phyloP scores from a whole-genome alignment of 2,329 filamentous ascomycete species.

The Apiospora arundinis region DNA sequence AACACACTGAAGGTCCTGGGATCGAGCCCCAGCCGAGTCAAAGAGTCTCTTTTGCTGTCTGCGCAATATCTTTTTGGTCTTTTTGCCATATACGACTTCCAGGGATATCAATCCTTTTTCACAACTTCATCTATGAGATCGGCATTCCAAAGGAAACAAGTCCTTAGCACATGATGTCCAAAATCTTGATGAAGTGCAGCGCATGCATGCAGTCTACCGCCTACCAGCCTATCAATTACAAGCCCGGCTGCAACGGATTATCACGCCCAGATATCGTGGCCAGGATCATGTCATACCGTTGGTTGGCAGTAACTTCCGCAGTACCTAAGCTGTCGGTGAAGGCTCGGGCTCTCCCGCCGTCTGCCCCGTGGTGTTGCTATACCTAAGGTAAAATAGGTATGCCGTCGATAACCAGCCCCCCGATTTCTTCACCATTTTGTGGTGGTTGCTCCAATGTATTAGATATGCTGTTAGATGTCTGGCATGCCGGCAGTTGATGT shows the following conservation, averaged over 20 bases:
- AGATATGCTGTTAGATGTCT: background rate
- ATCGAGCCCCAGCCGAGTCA: slow-evolving; percentile 20
- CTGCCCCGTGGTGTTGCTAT: background rate
- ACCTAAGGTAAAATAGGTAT: slow-evolving; percentile 2
- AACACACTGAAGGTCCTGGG: slow-evolving; percentile 36
- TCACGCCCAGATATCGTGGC: background rate
- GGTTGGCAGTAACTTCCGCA: background rate
- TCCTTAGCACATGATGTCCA: background rate
- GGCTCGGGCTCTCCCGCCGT: background rate
- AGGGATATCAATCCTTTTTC: too few relatives aligned
- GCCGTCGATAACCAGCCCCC: background rate
- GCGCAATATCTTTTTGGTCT: too few relatives aligned
- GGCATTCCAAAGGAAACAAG: background rate
- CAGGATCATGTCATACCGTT: background rate
- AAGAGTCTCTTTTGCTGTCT: background rate
- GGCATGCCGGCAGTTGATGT: background rate
- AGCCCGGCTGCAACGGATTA: background rate
- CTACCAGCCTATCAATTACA: background rate
- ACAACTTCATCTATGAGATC: background rate
- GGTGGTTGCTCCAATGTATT: too few relatives aligned
- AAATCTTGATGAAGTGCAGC: background rate
- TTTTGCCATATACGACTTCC: background rate
- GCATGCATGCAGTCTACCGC: background rate
- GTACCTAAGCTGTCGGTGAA: background rate
- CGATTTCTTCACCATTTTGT: too few relatives aligned